phyloP scores from a whole-genome alignment of 2,329 filamentous ascomycete species.

The Colletotrichum sp. region DNA sequence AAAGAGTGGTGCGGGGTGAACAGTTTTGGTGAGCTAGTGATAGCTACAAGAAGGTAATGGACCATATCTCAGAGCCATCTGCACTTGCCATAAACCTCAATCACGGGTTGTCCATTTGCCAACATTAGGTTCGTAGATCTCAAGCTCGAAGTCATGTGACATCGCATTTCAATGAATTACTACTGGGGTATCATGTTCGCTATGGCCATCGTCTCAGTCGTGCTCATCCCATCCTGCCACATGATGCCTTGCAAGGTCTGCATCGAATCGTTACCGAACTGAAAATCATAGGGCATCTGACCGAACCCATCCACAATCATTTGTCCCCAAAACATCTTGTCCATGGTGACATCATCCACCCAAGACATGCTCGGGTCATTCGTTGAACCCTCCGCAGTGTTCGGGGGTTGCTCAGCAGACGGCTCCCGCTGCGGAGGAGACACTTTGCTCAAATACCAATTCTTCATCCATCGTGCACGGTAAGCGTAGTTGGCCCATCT shows the following conservation, averaged over 20 bases:
- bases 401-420: neutral
- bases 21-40: too few relatives aligned
- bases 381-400: fast-evolving
- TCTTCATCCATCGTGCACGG: slow-evolving; percentile 43
- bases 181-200: neutral
- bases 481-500: slow-evolving; percentile 35
- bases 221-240: neutral
- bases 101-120: fast-evolving
- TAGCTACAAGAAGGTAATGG: too few relatives aligned
- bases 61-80: too few relatives aligned
- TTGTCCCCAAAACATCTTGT: slow-evolving; percentile 7
- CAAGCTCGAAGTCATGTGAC: neutral
- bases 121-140: fast-evolving
- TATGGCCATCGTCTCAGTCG: neutral
- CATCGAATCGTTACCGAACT: neutral
- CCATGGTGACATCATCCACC: neutral
- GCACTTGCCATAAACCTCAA: too few relatives aligned
- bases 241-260: neutral
- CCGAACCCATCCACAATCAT: neutral
- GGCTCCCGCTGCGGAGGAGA: neutral
- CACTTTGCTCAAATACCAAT: slow-evolving; percentile 38
- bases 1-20: neutral
- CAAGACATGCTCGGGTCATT: neutral
- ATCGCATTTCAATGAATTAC: fast-evolving
- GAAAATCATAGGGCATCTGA: neutral